Conservation (phyloP, 192 early-diverging fungal species). For the Phlyctochytrium arcticum region DNA sequence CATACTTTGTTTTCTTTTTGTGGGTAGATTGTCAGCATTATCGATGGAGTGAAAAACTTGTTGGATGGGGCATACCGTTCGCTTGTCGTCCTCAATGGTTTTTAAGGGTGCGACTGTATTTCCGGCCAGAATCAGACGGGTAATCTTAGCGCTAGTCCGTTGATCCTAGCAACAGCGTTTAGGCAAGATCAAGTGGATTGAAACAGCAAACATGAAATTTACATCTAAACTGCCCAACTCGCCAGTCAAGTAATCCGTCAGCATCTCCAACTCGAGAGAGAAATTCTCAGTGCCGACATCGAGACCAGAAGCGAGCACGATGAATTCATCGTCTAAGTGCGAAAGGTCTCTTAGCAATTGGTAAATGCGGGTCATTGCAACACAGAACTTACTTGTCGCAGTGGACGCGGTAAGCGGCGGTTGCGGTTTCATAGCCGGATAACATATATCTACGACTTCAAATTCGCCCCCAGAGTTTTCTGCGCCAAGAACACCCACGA, state of each 20-base stretch:
- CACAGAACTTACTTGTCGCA: too few relatives aligned
- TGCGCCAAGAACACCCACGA: conserved; percentile 74
- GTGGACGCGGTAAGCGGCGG: neutral
- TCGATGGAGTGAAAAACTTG: too few relatives aligned
- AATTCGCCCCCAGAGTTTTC: conserved; percentile 77
- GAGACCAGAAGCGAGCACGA: conserved; percentile 83
- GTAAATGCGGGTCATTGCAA: too few relatives aligned
- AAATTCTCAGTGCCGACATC: conserved; percentile 53
- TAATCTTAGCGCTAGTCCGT: conserved; percentile 50
- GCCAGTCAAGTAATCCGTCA: conserved; percentile 77
- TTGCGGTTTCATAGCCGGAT: conserved; percentile 59
- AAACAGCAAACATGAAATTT: neutral
- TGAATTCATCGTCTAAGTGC: conserved; percentile 52
- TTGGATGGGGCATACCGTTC: neutral
- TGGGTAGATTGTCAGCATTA: neutral
- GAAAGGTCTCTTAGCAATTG: too few relatives aligned
- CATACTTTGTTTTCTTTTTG: too few relatives aligned
- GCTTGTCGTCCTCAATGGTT: conserved; percentile 32
- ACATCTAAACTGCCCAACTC: conserved; percentile 57
- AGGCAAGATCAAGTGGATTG: neutral
- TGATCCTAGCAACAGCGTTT: conserved; percentile 47
- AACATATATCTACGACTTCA: conserved; percentile 80
- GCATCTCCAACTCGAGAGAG: conserved; percentile 62
- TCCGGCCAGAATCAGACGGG: conserved; percentile 73
- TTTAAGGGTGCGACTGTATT: conserved; percentile 52